phyloP scores from a whole-genome alignment of 2,329 filamentous ascomycete species.

The Nannizziopsis arthrosporioides region DNA sequence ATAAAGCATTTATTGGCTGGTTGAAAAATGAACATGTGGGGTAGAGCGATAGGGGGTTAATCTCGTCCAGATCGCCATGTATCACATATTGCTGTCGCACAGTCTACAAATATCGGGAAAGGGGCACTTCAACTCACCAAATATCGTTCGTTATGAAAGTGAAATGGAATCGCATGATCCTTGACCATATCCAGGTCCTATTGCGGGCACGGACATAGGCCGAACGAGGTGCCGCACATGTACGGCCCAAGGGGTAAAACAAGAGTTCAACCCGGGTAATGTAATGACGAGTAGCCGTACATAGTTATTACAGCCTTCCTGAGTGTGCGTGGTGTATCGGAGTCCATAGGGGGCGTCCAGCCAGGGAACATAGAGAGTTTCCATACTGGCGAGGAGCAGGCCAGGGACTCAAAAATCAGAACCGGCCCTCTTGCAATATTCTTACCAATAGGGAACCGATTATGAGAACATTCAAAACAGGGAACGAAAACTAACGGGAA shows the following conservation, averaged over 20 bases:
- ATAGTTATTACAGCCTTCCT: background rate
- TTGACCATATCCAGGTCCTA: background rate
- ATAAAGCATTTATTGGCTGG: background rate
- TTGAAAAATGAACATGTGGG: constrained; percentile 2
- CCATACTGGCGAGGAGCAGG: no score
- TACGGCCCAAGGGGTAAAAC: background rate
- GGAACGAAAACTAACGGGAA: background rate
- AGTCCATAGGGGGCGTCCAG: background rate
- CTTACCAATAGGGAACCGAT: background rate
- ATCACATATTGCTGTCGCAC: constrained; percentile 3
- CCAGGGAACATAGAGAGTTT: background rate
- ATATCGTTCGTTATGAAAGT: background rate
- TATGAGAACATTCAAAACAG: background rate
- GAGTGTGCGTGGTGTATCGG: background rate
- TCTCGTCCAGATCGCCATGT: background rate
- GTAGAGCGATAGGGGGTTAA: background rate
- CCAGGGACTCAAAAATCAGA: background rate
- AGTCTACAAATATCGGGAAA: background rate
- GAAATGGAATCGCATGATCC: background rate
- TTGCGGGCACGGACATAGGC: background rate
- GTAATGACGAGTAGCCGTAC: background rate
- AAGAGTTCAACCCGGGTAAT: background rate
- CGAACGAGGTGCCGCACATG: background rate
- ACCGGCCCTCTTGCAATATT: background rate
- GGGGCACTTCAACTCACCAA: background rate